Evolutionary conservation across 139 green algal species (phyloP), one percentile per base, ranked within the genome.

Genomic region (Chlorella sp.): DNA sequence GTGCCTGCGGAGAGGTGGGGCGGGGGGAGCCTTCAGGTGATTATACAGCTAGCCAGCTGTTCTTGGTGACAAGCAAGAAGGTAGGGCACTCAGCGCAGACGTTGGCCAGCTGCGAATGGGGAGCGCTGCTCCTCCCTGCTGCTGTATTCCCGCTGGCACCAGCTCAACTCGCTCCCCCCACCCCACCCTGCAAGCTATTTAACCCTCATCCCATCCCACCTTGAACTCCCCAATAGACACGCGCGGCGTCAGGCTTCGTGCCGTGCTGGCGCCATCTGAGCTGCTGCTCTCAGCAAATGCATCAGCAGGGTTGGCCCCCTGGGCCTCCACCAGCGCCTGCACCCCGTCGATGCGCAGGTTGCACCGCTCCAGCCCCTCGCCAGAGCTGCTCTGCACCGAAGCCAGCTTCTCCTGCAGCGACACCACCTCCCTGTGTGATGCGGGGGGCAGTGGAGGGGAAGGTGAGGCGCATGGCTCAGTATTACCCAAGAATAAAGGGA

Each of bases 321-420:
- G 11, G 15, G 32, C 64, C 30, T n/a, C 37, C 1, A 66, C 37
- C 37, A 68, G 57, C 9, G 64, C 69, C 69, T 88, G 64, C 85
- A 88, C 69, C 0, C 22, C 42, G n/a, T 82, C 68, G 40, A 88
- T 82, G 40, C 85, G 85, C 18, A 15, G 24, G 85, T 40, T 68
- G 85, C 85, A 88, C 24, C 22, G 40, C 85, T 40, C 32, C 69
- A 82, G 85, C 22, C 40, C 85, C 22, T n/a, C 30, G 37, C 40
- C 42, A 24, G 85, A n/a, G 30, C 32, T n/a, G 32, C 34, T 32
- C 30, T 69, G 68, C 85, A 68, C 24, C 18, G 30, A 32, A 3
- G 37, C 36, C 69, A 88, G 85, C 40, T 57, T 40, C 32, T 82
- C 69, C 40, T 82, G 40, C 69, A 88, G 69, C 7, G 40, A 11